Conservation (phyloP, 2,329 filamentous ascomycete genomes). For the Exophiala bonariae region DNA sequence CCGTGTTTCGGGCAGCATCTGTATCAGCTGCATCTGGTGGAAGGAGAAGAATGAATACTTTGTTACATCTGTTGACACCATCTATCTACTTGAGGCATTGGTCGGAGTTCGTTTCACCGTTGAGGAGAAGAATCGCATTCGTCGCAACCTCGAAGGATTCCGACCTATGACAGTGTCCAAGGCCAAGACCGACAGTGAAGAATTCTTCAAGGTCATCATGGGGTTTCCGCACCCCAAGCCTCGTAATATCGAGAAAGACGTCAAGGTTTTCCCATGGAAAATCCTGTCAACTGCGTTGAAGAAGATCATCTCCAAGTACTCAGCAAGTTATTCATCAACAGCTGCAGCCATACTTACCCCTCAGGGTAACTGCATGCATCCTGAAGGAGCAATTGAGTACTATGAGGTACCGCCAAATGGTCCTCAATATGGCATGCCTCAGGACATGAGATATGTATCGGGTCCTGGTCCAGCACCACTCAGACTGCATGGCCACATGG, state of each 20-base stretch:
- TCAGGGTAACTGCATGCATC: slow-evolving; percentile 39
- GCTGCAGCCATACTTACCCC: slow-evolving; percentile 47
- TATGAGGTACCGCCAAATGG: slow-evolving; percentile 40
- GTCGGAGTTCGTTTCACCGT: slow-evolving; percentile 86
- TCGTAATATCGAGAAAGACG: slow-evolving; percentile 97
- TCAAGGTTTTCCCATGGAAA: slow-evolving; percentile 98
- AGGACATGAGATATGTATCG: slow-evolving; percentile 16
- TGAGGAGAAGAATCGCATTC: slow-evolving; percentile 97
- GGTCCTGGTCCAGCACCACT: slow-evolving; percentile 12
- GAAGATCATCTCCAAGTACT: slow-evolving; percentile 99
- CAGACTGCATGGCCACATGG: slow-evolving; percentile 16
- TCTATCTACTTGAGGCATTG: slow-evolving; percentile 87
- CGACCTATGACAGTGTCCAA: slow-evolving; percentile 92
- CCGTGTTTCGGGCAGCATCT: slow-evolving; percentile 79
- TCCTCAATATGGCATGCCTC: slow-evolving; percentile 8
- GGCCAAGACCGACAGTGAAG: slow-evolving; percentile 85
- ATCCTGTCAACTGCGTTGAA: slow-evolving; percentile 82
- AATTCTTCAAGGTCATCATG: slow-evolving; percentile 99
- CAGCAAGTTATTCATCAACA: slow-evolving; percentile 69
- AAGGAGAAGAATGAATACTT: slow-evolving; percentile 86
- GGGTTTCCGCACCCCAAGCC: slow-evolving; percentile 93
- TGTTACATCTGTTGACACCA: slow-evolving; percentile 96
- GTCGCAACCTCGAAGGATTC: slow-evolving; percentile 92
- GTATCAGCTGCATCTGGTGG: slow-evolving; percentile 98
- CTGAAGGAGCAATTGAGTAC: slow-evolving; percentile 48